Evolutionary conservation across 805 yeast genomes (phyloP).

Genomic region (Suhomyces sp.): DNA sequence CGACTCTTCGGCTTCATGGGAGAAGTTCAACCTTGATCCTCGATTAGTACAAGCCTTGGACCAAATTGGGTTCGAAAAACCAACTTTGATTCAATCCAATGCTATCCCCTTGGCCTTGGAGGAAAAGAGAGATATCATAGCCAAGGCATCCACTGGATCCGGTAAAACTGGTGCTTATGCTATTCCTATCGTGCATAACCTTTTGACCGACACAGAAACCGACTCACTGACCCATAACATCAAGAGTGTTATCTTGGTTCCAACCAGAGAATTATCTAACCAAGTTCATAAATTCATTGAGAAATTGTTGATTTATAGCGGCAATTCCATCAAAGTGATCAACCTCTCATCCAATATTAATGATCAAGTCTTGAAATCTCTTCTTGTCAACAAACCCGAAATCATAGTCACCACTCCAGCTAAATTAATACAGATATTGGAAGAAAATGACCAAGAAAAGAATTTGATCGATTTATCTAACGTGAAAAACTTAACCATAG

Average conservation of each 20-base stretch:
- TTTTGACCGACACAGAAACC: conserved; percentile 42
- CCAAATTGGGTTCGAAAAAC: conserved; percentile 75
- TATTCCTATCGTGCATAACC: conserved; percentile 80
- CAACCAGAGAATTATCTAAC: conserved; percentile 86
- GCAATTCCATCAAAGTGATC: conserved; percentile 58
- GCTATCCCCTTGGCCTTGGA: conserved; percentile 91
- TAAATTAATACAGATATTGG: conserved; percentile 57
- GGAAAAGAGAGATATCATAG: conserved; percentile 88
- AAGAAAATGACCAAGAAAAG: conserved; percentile 25
- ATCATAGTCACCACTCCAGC: conserved; percentile 87
- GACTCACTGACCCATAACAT: conserved; percentile 26
- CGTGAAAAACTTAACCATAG: conserved; percentile 76
- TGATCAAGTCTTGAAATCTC: conserved; percentile 67
- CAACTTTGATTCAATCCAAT: conserved; percentile 86
- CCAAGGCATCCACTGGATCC: conserved; percentile 92
- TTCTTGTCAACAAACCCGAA: conserved; percentile 74
- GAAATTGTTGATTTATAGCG: conserved; percentile 68
- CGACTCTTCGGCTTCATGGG: conserved; percentile 71
- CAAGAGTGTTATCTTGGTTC: conserved; percentile 77
- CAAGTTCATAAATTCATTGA: conserved; percentile 77
- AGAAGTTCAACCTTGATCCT: conserved; percentile 75
- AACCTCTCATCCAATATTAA: conserved; percentile 68
- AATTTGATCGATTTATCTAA: conserved; percentile 50
- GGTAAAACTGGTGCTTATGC: conserved; percentile 93
- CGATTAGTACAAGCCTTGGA: conserved; percentile 82